Base-by-base conservation (phyloP, 2,329 filamentous ascomycete genomes). In the Neonectria sp. region DNA sequence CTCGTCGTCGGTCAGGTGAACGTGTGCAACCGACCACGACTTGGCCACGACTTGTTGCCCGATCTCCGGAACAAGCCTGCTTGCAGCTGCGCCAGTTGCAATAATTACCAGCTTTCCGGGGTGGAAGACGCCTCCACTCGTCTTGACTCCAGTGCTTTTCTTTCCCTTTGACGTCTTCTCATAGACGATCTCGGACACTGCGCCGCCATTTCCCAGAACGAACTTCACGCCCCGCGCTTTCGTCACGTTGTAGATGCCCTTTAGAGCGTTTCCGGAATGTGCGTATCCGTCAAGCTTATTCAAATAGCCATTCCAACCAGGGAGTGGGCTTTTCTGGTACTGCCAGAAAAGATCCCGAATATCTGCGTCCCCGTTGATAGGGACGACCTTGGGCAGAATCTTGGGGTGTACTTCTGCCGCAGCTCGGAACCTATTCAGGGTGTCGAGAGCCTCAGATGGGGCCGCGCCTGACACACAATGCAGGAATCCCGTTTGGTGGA, bases 21-120 rank as follows among this genome's bases (percentile, higher is more conserved):
- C 80, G 71, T 91, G 89, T 0, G 86, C 89, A 1, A 92, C 85
- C 0, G 86, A 85, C 86, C 88, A 91, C 1, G 83, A 85, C 63
- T 87, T 87, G 5, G 89, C 89, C 0, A 85, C 83, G 3, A 89
- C 81, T 45, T 87, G 85, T 0, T 75, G 77, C 2, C 85, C 86
- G 2, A 88, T 75, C 17, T 84, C 78, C 0, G 89, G 88, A 1
- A 85, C 60, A 2, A 91, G 75, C 0, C 75, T 79, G 1, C 83
- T 82, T 0, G 82, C 83, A 6, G 81, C 82, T 0, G 88, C 89
- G 0, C 89, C 89, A 0, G 84, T 80, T 0, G 88, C 83, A 1
- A 89, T 79, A 13, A 91, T 83, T 2, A 86, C 82, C 3, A 86
- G 67, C 21, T 82, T 79, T 0, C 82, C 68, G 2, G 67, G 49